Conservation (phyloP, 352 stramenopile species). For the Globisporangium polare region DNA sequence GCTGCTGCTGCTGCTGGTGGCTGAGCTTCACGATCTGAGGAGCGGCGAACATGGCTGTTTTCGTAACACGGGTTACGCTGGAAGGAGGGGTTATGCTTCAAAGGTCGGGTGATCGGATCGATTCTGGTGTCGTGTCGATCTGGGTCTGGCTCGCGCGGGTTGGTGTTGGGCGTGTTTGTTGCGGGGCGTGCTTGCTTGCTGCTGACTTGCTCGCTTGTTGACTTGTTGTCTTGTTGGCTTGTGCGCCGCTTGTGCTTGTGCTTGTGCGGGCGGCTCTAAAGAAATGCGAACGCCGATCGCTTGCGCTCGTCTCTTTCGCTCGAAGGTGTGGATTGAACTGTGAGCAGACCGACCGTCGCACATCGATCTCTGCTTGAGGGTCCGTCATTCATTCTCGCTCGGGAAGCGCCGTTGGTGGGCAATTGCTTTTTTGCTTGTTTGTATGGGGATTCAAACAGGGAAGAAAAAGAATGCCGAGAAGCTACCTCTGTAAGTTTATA, state of each 20-base stretch:
- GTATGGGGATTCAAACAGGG: background rate
- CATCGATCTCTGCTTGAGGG: background rate
- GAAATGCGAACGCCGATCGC: slow-evolving; percentile 5
- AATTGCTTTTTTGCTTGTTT: background rate
- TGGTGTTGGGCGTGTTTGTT: background rate
- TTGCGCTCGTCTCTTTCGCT: slow-evolving; percentile 5
- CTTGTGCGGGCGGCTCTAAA: background rate
- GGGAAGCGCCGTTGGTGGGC: background rate
- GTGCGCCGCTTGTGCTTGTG: background rate
- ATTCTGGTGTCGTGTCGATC: background rate
- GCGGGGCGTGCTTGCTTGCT: background rate
- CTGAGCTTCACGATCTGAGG: background rate
- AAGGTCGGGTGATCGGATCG: background rate
- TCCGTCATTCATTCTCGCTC: background rate
- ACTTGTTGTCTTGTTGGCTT: background rate
- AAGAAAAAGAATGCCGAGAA: background rate
- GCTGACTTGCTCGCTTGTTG: background rate
- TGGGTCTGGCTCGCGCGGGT: background rate
- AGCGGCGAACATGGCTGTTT: background rate
- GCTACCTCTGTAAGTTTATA: slow-evolving; percentile 2
- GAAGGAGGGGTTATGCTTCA: background rate
- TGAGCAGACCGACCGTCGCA: slow-evolving; percentile 1
- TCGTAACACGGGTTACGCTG: slow-evolving; percentile 2
- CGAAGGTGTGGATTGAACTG: slow-evolving; percentile 3
- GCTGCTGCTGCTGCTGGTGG: background rate